A percentile compares a stretch with the other conserved stretches of the same genome.
Evolutionary conservation across 169 alveolate genomes (phyloP).

Genomic region (Plasmodium malariae): DNA sequence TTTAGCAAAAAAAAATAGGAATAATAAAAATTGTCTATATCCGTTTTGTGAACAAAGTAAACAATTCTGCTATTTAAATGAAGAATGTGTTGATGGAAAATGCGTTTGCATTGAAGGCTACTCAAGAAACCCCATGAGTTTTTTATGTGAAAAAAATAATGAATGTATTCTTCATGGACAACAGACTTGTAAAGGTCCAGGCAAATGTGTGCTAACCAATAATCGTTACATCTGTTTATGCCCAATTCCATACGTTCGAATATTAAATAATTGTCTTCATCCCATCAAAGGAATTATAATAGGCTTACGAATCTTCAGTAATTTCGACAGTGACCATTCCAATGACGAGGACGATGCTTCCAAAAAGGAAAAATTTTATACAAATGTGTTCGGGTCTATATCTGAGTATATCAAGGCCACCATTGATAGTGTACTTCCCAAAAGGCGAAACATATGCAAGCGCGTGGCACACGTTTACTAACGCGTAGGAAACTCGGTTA

Average conservation of each 20-base stretch:
- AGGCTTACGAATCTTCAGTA: conserved; percentile 32
- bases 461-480: too few species aligned
- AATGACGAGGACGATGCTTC: conserved; percentile 73
- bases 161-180: conserved; percentile 38
- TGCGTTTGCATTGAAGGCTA: conserved; percentile 73
- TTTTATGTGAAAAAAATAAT: conserved; percentile 65
- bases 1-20: neutral
- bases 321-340: conserved; percentile 12
- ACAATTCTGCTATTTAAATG: conserved; percentile 59
- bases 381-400: conserved; percentile 71
- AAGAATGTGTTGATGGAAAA: conserved; percentile 63
- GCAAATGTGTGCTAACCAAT: conserved; percentile 38
- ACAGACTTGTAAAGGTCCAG: conserved; percentile 54
- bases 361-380: conserved; percentile 52
- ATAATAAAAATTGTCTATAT: conserved; percentile 26
- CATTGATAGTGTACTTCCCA: conserved; percentile 31
- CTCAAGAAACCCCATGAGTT: conserved; percentile 76
- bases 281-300: conserved; percentile 53
- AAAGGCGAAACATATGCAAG: too few species aligned
- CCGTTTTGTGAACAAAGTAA: conserved; percentile 58
- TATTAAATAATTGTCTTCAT: conserved; percentile 63
- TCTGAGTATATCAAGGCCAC: conserved; percentile 59
- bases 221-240: conserved; percentile 68
- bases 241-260: conserved; percentile 64
- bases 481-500: too few species aligned